Evolutionary conservation across 768 basidiomycete species (phyloP), one percentile per base, ranked within the genome.

Genomic region (Panaeolus papilionaceus): DNA sequence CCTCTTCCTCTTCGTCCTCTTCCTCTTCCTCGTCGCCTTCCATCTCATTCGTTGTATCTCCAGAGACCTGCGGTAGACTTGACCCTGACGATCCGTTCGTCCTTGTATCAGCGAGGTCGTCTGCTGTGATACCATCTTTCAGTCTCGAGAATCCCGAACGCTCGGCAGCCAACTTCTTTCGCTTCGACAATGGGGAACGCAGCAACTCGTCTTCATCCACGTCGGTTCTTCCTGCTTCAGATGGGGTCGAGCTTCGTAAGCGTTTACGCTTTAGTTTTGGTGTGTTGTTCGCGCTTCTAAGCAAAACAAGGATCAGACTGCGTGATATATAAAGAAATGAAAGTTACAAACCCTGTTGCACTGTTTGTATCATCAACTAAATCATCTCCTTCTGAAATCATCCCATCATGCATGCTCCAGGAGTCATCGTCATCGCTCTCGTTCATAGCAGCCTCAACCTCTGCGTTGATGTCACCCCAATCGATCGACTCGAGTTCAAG

Each of bases 401-500:
- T 51, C 18, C 54, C 54, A 37, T 58, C 54, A 12, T 14, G 26
- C 54, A 58, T 58, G 38, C 80, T 79, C 10, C 77, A 79, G 16
- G 71, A 78, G 40, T 81, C 83, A 10, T 86, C 87, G 64, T 91
- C 90, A 68, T 92, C 89, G 69, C 89, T 89, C 81, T 93, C 92
- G 69, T 89, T 90, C 87, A 96, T 88, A 44, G 92, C 91, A 49
- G 90, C 94, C 69, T 95, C 93, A 40, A 96, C 90, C 74, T 96
- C 96, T 67, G 91, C 88, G 74, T 93, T 92, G 71, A 94, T 90
- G 71, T 89, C 90, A 71, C 89, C 87, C 91, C 94, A 95, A 75
- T 94, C 85, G 66, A 94, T 89, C 58, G 88, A 88, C 67, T 79
- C 83, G 66, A 90, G 80, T 75, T 86, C 86, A 61, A 91, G 77